Evolutionary conservation across 495 filamentous ascomycete species (phyloP).

Genomic region (Cenococcum geophilum): DNA sequence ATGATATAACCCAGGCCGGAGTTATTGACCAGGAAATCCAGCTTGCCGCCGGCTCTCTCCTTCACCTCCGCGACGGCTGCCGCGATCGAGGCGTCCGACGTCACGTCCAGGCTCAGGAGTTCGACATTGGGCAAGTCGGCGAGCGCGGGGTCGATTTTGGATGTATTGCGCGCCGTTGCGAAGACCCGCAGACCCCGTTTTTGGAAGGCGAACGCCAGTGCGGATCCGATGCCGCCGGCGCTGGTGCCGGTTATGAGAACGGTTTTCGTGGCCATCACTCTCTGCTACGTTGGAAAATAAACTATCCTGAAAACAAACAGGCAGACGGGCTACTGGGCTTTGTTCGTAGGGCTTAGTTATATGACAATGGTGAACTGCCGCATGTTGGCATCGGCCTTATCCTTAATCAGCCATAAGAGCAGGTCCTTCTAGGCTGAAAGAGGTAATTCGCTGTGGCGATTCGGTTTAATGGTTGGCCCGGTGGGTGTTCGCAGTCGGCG

Average conservation of each 20-base stretch:
- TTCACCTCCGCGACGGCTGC: constrained; percentile 13
- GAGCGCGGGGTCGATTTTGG: constrained; percentile 31
- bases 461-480: too few relatives aligned
- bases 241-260: constrained; percentile 49
- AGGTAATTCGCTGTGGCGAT: too few relatives aligned
- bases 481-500: too few relatives aligned
- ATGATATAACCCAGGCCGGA: constrained; percentile 35
- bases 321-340: too few relatives aligned
- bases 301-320: too few relatives aligned
- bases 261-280: constrained; percentile 5
- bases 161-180: constrained; percentile 39
- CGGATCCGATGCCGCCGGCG: constrained; percentile 43
- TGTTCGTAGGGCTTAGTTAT: too few relatives aligned
- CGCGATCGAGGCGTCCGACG: constrained; percentile 15
- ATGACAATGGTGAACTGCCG: too few relatives aligned
- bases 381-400: too few relatives aligned
- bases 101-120: constrained; percentile 16
- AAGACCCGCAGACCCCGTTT: constrained; percentile 40
- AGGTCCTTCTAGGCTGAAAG: too few relatives aligned
- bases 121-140: constrained; percentile 23
- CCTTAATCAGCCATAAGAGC: too few relatives aligned
- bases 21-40: constrained; percentile 45
- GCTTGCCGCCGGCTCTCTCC: constrained; percentile 10
- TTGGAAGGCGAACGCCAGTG: constrained; percentile 41
- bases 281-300: too few relatives aligned